phyloP scores from a whole-genome alignment of 768 basidiomycete species.

The Leccinum longicurvipes region DNA sequence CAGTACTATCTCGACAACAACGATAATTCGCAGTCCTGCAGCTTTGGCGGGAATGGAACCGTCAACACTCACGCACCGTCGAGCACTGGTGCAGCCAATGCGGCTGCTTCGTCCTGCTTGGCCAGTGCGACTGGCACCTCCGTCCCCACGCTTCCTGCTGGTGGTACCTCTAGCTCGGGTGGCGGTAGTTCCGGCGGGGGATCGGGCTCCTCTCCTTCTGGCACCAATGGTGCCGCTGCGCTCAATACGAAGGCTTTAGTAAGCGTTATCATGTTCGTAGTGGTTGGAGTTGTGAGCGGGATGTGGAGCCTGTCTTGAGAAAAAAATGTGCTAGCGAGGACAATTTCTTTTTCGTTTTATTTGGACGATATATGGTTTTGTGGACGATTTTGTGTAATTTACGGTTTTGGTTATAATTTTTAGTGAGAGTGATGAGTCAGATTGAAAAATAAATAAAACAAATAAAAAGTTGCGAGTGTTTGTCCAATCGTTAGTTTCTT shows the following conservation, averaged over 20 bases:
- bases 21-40: slow-evolving; percentile 61
- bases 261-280: slow-evolving; percentile 35
- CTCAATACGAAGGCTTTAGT: slow-evolving; percentile 35
- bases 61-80: slow-evolving; percentile 57
- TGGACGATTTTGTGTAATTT: slow-evolving; percentile 3
- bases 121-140: slow-evolving; percentile 61
- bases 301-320: slow-evolving; percentile 30
- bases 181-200: slow-evolving; percentile 14
- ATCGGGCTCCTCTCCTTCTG: slow-evolving; percentile 23
- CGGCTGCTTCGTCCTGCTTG: slow-evolving; percentile 66
- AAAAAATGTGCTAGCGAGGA: neutral
- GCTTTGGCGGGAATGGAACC: slow-evolving; percentile 83
- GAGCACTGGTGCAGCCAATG: slow-evolving; percentile 42
- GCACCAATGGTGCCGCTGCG: slow-evolving; percentile 21
- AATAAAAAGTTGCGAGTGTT: neutral
- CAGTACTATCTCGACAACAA: slow-evolving; percentile 67
- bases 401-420: neutral
- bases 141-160: slow-evolving; percentile 50
- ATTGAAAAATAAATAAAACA: neutral
- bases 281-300: slow-evolving; percentile 40
- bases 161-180: slow-evolving; percentile 12
- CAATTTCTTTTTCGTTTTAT: no score
- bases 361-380: neutral
- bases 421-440: neutral
- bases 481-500: neutral